Base-by-base conservation (phyloP, 495 filamentous ascomycete species). In the Astrothelium macrocarpum region DNA sequence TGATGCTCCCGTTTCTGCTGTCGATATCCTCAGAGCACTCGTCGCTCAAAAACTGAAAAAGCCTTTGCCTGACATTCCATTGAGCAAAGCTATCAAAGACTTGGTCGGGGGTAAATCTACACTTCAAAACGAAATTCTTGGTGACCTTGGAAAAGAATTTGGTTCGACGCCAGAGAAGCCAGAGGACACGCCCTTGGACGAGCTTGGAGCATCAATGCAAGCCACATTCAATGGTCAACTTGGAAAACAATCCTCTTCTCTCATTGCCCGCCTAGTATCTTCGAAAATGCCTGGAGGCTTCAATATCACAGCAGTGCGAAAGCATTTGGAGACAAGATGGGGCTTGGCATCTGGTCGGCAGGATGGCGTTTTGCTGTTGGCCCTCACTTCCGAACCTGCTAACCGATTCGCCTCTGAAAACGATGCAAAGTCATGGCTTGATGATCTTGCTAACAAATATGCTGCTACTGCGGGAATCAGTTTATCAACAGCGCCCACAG, bases 31-130 rank as follows among this genome's bases (percentile, higher is more conserved):
- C 58, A 82, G 94, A 73, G 82, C 91, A 23, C 76, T 99, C 65
- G 88, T 99, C 65, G 94, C 94, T n/a, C 94, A 99, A 77, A 99
- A 99, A 77, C 79, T 99, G 66, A 99, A 97, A 84, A 99, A 99
- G 80, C 79, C 87, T 14, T 74, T 96, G 59, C 69, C 85, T 31
- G 94, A 99, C 67, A 87, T 99, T 64, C 95, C 95, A 43, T 76
- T 97, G 68, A 90, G 85, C 78, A 99, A 97, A 76, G 95, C 95
- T 20, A 96, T 99, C 78, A 99, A 99, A 74, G 94, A 99, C 79
- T 78, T 99, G 43, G 94, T 99, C 67, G 95, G 94, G 79, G 94
- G 94, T 92, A 80, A 97, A 82, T 96, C 92, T 5, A 97, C 92
- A n/a, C 82, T 97, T 61, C 92, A 96, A 71, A 96, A 96, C 73